Percentiles rank a stretch among this genome's conserved stretches.
These are phyloP conservation scores for Cantharellus anzutake DNA, from an alignment of 768 basidiomycete genomes.

Conservation along the genomic window DNA sequence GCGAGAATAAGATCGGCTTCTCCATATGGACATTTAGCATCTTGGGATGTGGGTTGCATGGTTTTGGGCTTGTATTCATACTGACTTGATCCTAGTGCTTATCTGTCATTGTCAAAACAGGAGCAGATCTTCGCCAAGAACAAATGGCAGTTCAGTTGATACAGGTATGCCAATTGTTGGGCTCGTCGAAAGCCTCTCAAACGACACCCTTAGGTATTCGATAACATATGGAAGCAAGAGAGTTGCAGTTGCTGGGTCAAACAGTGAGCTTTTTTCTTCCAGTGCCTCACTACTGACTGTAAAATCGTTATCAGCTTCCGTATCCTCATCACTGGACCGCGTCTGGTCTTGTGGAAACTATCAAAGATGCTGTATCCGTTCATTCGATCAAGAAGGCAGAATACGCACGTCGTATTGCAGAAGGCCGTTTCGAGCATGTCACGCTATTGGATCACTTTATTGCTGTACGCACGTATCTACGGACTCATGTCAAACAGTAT, in stretches of 20 bases:
- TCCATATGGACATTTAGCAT: conserved; percentile 89
- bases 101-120: conserved; percentile 75
- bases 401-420: conserved; percentile 73
- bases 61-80: background rate
- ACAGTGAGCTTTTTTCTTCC: conserved; percentile 29
- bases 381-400: conserved; percentile 99
- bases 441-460: conserved; percentile 84
- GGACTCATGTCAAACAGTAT: background rate
- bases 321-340: conserved; percentile 87
- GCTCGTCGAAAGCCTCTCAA: background rate
- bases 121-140: conserved; percentile 90
- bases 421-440: conserved; percentile 69
- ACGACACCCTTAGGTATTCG: conserved; percentile 38
- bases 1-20: conserved; percentile 84
- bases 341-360: conserved; percentile 92
- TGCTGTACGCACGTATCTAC: conserved; percentile 30
- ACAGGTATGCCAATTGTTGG: conserved; percentile 16
- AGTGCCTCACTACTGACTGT: background rate
- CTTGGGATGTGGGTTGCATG: conserved; percentile 23
- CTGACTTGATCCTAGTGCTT: background rate
- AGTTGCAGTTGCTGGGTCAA: conserved; percentile 83
- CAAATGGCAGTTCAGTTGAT: conserved; percentile 94
- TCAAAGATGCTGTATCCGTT: conserved; percentile 94
- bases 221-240: conserved; percentile 89
- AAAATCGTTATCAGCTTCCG: conserved; percentile 45